These are phyloP conservation scores for Lactarius quietus DNA, from an alignment of 768 basidiomycete genomes.

Conservation along the genomic window DNA sequence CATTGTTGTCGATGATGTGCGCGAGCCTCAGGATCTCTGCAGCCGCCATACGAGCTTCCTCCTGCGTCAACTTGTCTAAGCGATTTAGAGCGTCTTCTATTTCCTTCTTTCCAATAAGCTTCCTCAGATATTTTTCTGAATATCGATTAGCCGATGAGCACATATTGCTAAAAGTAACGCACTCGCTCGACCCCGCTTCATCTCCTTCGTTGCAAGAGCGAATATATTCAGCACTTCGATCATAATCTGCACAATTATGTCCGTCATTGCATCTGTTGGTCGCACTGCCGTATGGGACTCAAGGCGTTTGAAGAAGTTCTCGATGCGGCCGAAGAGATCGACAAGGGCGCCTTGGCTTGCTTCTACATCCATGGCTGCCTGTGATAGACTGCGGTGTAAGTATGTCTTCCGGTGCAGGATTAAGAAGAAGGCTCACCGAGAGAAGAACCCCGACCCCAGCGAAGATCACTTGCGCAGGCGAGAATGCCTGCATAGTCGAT, in stretches of 20 bases:
- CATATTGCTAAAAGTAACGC: neutral
- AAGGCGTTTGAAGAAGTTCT: neutral
- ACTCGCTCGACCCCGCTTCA: neutral
- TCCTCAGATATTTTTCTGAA: neutral
- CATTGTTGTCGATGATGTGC: neutral
- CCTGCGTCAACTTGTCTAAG: neutral
- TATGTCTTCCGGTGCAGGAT: too few species aligned
- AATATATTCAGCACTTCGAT: neutral
- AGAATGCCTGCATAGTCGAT: too few species aligned
- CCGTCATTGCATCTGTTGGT: neutral
- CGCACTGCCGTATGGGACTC: neutral
- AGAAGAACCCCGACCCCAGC: too few species aligned
- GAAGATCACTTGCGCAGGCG: too few species aligned
- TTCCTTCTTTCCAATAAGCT: neutral
- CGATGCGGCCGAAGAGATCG: neutral
- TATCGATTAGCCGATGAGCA: neutral
- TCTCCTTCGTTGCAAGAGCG: neutral
- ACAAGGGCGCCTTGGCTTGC: neutral
- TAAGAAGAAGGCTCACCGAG: too few species aligned
- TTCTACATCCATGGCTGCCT: neutral
- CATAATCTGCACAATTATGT: neutral
- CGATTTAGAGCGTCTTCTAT: neutral
- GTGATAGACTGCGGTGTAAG: too few species aligned
- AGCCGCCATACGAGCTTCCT: neutral
- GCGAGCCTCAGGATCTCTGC: neutral